Conservation (phyloP, 1,284 basidiomycete species). For the Melanopsichium pennsylvanicum region DNA sequence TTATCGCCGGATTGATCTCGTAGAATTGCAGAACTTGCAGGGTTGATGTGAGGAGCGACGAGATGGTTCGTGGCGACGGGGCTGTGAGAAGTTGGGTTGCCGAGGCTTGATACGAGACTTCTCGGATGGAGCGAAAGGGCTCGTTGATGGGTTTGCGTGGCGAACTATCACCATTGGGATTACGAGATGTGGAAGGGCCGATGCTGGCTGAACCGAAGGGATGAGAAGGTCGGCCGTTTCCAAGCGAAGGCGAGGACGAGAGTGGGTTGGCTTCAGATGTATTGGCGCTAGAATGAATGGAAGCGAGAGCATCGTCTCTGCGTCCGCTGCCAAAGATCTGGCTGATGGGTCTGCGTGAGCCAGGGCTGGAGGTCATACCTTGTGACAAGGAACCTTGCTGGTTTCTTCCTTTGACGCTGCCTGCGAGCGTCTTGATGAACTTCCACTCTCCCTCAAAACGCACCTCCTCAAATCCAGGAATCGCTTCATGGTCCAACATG, state of each 20-base stretch:
- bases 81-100: conserved; percentile 41
- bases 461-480: conserved; percentile 78
- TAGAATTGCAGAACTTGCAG: conserved; percentile 85
- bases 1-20: conserved; percentile 87
- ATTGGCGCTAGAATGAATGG: not conserved
- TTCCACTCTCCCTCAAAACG: conserved; percentile 95
- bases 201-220: conserved; percentile 18
- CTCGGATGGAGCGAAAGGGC: conserved; percentile 28
- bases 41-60: conserved; percentile 84
- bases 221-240: conserved; percentile 22
- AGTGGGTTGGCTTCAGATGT: conserved; percentile 3
- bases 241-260: conserved; percentile 27
- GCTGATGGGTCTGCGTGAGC: conserved; percentile 43
- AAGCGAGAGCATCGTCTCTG: conserved; percentile 3
- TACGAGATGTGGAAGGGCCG: conserved; percentile 22
- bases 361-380: conserved; percentile 27
- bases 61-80: conserved; percentile 73
- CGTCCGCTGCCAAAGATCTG: conserved; percentile 46
- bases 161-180: conserved; percentile 8
- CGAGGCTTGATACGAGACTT: conserved; percentile 41
- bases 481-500: conserved; percentile 82
- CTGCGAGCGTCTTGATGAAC: conserved; percentile 55
- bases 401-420: conserved; percentile 51
- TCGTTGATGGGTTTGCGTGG: conserved; percentile 23
- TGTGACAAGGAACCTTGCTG: conserved; percentile 18